Evolutionary conservation across 1,284 basidiomycete species (phyloP), one percentile per base, ranked within the genome.

Genomic region (Irpex sp.): DNA sequence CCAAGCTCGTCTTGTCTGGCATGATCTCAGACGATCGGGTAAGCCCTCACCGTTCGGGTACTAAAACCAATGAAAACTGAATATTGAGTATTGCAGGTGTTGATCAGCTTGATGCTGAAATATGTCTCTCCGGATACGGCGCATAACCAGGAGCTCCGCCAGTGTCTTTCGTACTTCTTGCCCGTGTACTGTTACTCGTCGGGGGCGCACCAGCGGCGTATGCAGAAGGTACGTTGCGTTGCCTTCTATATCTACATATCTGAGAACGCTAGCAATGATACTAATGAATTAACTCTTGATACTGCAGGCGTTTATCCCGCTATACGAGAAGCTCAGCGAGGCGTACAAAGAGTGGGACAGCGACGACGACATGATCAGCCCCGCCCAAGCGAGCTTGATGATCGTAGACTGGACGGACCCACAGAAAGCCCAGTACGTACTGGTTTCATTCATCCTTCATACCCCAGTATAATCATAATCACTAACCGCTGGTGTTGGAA

Each of bases 151-250:
- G 86, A 94, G 66, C 79, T 98, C 36, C 82, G 95, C 61, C 97
- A 98, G 76, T 98, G 96, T 73, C 79, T 99, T 31, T 91, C 94
- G 17, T 98, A 98, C 77, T 98, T 98, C 81, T 90, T 99, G 77
- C 95, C 96, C 0, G 89, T 96, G 0, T 98, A 94, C 74, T 94
- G 93, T 75, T 96, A 93, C 74, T 94, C 94, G 0, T 91, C 92
- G 0, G 77, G 87, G 1, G 76, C 75, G 15, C 97, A 98, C 72
- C 96, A 98, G 78, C 78, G 84, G 9, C 81, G 87, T 26, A 87
- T 97, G 82, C 88, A 89, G 69, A 83, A 87, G 68, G 94, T 94
- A 62, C 11, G 48, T 21, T n/a, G 6, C 8, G 8, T n/a, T 5
- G 17, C 9, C 48, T 64, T 83, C 67, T 4, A n/a, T n/a, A n/a